Evolutionary conservation across 257 asterid species (phyloP).

Genomic region (Misopates orontium): DNA sequence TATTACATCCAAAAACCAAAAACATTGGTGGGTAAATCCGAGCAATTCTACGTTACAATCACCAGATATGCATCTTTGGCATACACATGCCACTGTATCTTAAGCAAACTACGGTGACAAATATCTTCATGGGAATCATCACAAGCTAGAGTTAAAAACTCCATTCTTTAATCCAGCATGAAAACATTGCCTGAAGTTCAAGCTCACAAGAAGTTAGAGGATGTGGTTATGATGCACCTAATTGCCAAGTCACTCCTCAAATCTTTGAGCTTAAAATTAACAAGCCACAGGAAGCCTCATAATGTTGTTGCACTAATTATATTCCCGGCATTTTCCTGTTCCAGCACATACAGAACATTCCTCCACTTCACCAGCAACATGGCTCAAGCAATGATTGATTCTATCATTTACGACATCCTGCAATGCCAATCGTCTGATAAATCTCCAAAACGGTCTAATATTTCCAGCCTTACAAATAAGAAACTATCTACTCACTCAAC

Average conservation of each 20-base stretch:
- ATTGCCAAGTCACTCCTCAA: not conserved
- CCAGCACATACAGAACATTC: constrained; percentile 94
- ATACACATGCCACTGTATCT: no score
- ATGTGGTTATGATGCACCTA: no score
- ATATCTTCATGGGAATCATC: no score
- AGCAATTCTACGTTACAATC: no score
- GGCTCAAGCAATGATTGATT: constrained; percentile 85
- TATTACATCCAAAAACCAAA: not conserved
- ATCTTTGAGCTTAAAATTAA: constrained; percentile 11
- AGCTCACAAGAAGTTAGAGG: constrained; percentile 6
- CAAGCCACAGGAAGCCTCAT: constrained; percentile 2
- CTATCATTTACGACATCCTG: constrained; percentile 93
- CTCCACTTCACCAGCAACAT: constrained; percentile 71
- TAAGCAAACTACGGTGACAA: no score
- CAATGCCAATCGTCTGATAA: constrained; percentile 19
- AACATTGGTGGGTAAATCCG: no score
- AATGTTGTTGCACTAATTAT: constrained; percentile 27
- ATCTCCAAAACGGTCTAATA: not conserved
- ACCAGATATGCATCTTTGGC: no score
- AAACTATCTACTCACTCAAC: no score
- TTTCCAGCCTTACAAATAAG: not conserved
- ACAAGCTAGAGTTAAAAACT: no score
- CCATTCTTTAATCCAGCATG: not conserved
- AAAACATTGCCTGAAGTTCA: constrained; percentile 9
- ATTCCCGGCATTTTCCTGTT: constrained; percentile 77